A percentile compares a stretch with the other conserved stretches of the same genome.
Conservation (phyloP, 164 flowering plant genomes). For the Annona squamosa region DNA sequence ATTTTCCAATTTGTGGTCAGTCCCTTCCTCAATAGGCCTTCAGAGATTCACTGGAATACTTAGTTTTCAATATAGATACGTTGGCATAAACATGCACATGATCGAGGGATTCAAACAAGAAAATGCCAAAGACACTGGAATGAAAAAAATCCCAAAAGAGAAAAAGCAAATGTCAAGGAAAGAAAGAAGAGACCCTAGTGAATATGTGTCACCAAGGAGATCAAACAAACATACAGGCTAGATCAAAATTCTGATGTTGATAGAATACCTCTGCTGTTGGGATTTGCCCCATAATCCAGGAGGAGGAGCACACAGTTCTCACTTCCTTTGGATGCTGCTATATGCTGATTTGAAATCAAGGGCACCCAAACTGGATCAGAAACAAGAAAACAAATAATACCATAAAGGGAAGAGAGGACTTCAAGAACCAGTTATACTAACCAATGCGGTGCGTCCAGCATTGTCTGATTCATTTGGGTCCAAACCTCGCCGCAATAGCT, state of each 20-base stretch:
- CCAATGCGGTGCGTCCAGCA: constrained; percentile 75
- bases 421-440: constrained; percentile 16
- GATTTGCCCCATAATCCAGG: constrained; percentile 78
- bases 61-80: background rate
- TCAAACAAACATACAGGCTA: background rate
- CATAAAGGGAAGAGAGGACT: background rate
- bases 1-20: background rate
- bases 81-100: background rate
- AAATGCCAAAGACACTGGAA: background rate
- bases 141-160: background rate
- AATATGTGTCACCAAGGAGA: background rate
- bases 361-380: background rate
- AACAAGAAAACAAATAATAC: background rate
- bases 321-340: constrained; percentile 75
- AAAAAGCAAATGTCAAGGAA: background rate
- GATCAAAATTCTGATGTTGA: background rate
- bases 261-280: constrained; percentile 66
- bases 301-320: constrained; percentile 66
- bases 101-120: background rate
- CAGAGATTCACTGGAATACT: background rate
- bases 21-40: background rate
- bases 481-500: constrained; percentile 60
- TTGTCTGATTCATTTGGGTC: constrained; percentile 87
- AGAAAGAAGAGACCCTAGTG: background rate
- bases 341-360: constrained; percentile 47